phyloP scores from a whole-genome alignment of 495 filamentous ascomycete species.

The Aspergillus affinis region DNA sequence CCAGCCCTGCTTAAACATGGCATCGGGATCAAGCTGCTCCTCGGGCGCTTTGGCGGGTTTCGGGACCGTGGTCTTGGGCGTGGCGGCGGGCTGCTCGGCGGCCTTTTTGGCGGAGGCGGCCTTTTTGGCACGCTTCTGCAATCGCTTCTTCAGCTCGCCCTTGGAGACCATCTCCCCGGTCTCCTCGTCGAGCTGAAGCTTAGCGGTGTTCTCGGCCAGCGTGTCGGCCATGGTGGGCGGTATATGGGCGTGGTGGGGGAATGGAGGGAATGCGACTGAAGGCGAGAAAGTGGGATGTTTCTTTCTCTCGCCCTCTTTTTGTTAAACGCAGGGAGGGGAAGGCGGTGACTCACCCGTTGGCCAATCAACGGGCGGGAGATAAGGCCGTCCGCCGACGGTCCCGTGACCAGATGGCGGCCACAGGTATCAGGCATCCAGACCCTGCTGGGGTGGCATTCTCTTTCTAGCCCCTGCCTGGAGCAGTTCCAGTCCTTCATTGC shows the following conservation, averaged over 20 bases:
- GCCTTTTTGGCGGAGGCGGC: slow-evolving; percentile 33
- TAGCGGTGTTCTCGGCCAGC: slow-evolving; percentile 50
- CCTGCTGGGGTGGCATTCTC: too few species aligned
- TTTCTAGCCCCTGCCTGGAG: too few species aligned
- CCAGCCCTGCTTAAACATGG: slow-evolving; percentile 85
- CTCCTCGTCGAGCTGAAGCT: slow-evolving; percentile 63
- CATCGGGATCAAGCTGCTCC: slow-evolving; percentile 58
- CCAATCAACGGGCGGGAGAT: too few species aligned
- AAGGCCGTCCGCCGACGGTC: too few species aligned
- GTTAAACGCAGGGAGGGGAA: not conserved
- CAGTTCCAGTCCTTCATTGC: too few species aligned
- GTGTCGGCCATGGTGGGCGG: slow-evolving; percentile 53
- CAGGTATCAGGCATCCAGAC: not conserved
- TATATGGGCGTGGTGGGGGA: not conserved
- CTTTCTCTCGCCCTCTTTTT: not conserved
- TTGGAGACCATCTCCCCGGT: slow-evolving; percentile 68
- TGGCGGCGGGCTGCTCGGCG: slow-evolving; percentile 32
- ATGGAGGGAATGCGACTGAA: not conserved
- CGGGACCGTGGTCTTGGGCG: slow-evolving; percentile 32
- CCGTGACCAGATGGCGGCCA: not conserved
- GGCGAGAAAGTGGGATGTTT: not conserved
- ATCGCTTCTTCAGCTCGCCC: slow-evolving; percentile 64
- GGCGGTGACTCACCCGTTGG: not conserved
- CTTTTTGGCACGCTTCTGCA: slow-evolving; percentile 62
- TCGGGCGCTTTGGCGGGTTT: slow-evolving; percentile 40